Base-by-base conservation (phyloP, 2,329 filamentous ascomycete genomes). In the Aspergillus persii region DNA sequence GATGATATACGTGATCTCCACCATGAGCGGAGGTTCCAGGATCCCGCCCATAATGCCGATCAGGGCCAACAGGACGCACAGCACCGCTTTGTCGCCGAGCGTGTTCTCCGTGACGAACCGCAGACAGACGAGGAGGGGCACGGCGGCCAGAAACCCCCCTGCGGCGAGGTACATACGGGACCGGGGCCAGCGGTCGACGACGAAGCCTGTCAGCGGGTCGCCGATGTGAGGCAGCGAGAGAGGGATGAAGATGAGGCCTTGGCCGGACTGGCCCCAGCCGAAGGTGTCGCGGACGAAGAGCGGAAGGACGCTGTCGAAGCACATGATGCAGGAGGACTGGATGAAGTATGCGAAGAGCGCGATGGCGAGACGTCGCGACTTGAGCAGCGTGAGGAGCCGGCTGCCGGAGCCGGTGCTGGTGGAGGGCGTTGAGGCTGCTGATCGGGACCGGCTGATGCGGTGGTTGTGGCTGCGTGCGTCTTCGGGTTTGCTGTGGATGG, bases 21-120 rank as follows among this genome's bases (percentile, higher is more conserved):
- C 87, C 83, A 91, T 47, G 6, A 47, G 87, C 0, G 88, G 86
- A 0, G 87, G 84, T 87, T 82, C 0, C 83, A 79, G 6, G 89
- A 74, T 0, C 83, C 80, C 4, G 89, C 71, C 1, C 81, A 80
- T 2, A 83, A 63, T 0, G 5, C 89, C 89, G 1, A 87, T 74
- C 0, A 89, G 66, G 0, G 81, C 80, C 1, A 93, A 77, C 3
- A 92, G 74, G 1, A 80, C 84, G 58, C 84, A 87, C 0, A 92
- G 78, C 0, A 92, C 75, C 1, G 89, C 82, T 69, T 91, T 89
- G 63, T 91, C 83, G 1, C 74, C 70, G 5, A 86, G 73, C 0
- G 77, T 81, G 67, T 89, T 80, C 51, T 84, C 74, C 0, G 80
- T 79, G 47, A 92, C 84, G 57, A 90, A 82, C 3, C 89, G 84